Evolutionary conservation across 768 basidiomycete species (phyloP).

Genomic region (Tylopilus intermedius): DNA sequence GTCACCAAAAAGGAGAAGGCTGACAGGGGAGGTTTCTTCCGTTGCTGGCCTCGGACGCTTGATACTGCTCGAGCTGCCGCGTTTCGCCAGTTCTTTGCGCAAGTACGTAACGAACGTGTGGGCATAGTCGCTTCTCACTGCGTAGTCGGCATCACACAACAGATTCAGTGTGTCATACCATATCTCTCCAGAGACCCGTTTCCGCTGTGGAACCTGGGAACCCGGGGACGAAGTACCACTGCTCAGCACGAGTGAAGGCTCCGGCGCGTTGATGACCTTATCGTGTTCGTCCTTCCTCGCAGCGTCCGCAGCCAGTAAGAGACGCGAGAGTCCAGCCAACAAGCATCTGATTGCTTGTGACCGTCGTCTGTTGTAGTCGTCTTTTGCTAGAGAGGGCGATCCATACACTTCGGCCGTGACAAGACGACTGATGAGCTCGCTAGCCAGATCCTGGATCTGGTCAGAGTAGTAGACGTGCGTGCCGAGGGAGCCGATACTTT

Average conservation of each 20-base stretch:
- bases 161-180: slow-evolving; percentile 90
- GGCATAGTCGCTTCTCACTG: slow-evolving; percentile 77
- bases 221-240: slow-evolving; percentile 25
- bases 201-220: slow-evolving; percentile 48
- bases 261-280: slow-evolving; percentile 13
- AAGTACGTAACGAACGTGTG: slow-evolving; percentile 72
- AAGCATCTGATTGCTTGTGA: slow-evolving; percentile 67
- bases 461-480: slow-evolving; percentile 94
- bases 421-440: slow-evolving; percentile 74
- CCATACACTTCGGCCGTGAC: slow-evolving; percentile 66
- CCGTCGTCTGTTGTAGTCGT: slow-evolving; percentile 40
- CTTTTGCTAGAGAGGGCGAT: slow-evolving; percentile 37
- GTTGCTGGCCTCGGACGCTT: slow-evolving; percentile 42
- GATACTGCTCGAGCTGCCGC: slow-evolving; percentile 42
- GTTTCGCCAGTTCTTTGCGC: slow-evolving; percentile 65
- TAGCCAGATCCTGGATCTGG: slow-evolving; percentile 89
- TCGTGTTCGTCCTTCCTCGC: slow-evolving; percentile 23
- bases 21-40: slow-evolving; percentile 46
- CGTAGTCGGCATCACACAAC: slow-evolving; percentile 71
- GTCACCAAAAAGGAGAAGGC: slow-evolving; percentile 52
- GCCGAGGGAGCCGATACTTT: slow-evolving; percentile 78
- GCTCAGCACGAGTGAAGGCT: slow-evolving; percentile 26
- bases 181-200: slow-evolving; percentile 69
- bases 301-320: slow-evolving; percentile 59
- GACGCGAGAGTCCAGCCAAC: slow-evolving; percentile 62